Percentiles rank a stretch among this genome's conserved stretches.
Conservation (phyloP, 805 yeast species). For the Metschnikowia anglica region DNA sequence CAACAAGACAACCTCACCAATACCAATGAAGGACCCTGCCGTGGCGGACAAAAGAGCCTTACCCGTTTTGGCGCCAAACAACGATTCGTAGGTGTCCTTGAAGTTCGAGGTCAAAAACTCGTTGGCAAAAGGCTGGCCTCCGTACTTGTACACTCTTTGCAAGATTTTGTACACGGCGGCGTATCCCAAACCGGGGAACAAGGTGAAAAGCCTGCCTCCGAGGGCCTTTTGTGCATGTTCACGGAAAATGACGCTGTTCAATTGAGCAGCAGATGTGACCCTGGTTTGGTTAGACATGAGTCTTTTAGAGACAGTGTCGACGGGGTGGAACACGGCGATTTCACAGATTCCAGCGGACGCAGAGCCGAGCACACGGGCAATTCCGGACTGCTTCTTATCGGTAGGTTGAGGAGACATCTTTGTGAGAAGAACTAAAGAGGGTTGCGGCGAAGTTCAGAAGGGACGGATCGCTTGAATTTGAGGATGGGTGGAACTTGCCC, state of each 20-base stretch:
- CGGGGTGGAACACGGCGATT: slow-evolving; percentile 96
- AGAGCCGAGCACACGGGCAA: slow-evolving; percentile 93
- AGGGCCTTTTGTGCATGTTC: slow-evolving; percentile 73
- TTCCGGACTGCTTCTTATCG: slow-evolving; percentile 84
- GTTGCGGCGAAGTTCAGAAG: not conserved
- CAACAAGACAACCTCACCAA: slow-evolving; percentile 92
- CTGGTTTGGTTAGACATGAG: slow-evolving; percentile 78
- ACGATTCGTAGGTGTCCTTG: slow-evolving; percentile 63
- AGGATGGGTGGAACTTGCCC: not conserved
- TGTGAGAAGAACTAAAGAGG: no score
- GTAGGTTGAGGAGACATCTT: slow-evolving; percentile 24
- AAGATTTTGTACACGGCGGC: slow-evolving; percentile 96
- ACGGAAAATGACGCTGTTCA: slow-evolving; percentile 85
- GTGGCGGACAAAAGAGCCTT: slow-evolving; percentile 96
- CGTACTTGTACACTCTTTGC: slow-evolving; percentile 97
- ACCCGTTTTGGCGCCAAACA: slow-evolving; percentile 92
- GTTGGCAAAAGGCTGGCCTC: slow-evolving; percentile 98
- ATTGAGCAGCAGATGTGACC: slow-evolving; percentile 59
- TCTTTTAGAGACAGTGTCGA: slow-evolving; percentile 96
- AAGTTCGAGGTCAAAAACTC: slow-evolving; percentile 81
- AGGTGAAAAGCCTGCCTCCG: slow-evolving; percentile 68
- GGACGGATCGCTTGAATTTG: not conserved
- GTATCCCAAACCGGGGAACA: slow-evolving; percentile 97
- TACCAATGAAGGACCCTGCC: slow-evolving; percentile 96
- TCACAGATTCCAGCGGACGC: slow-evolving; percentile 98